Evolutionary conservation across 768 basidiomycete species (phyloP).

Genomic region (Mycena metata): DNA sequence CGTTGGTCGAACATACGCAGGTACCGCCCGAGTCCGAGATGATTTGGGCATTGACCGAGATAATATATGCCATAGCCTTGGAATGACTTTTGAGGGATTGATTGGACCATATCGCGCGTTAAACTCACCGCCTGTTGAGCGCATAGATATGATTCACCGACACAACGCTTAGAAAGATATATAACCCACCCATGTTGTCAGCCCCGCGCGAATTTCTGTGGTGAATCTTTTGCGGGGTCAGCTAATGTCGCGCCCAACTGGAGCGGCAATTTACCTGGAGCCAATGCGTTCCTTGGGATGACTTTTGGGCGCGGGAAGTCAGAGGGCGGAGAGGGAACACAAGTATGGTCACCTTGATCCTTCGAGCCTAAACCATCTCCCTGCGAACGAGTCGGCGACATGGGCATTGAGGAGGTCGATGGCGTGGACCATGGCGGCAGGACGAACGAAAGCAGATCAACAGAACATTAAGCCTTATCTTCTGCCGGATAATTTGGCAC

Average conservation of each 20-base stretch:
- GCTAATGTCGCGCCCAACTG: neutral
- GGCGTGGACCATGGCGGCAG: constrained; percentile 29
- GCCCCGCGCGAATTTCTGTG: constrained; percentile 84
- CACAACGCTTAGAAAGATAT: neutral
- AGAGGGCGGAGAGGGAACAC: too few relatives aligned
- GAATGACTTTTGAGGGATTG: constrained; percentile 63
- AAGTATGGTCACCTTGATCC: constrained; percentile 47
- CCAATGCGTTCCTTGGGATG: constrained; percentile 72
- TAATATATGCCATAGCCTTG: constrained; percentile 83
- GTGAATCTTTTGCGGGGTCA: constrained; percentile 44
- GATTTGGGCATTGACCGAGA: constrained; percentile 89
- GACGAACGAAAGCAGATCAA: neutral
- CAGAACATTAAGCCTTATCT: too few relatives aligned
- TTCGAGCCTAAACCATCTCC: constrained; percentile 78
- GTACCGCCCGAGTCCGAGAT: constrained; percentile 83
- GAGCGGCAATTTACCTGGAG: constrained; percentile 68
- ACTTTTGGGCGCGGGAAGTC: constrained; percentile 54
- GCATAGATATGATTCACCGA: neutral
- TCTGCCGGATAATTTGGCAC: neutral
- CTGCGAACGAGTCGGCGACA: constrained; percentile 57
- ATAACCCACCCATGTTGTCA: constrained; percentile 82
- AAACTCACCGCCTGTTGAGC: constrained; percentile 14
- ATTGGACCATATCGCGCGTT: neutral
- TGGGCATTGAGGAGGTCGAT: constrained; percentile 61
- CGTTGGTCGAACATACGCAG: constrained; percentile 76